Base-by-base conservation (phyloP, 768 basidiomycete genomes). In the Kwoniella pini region DNA sequence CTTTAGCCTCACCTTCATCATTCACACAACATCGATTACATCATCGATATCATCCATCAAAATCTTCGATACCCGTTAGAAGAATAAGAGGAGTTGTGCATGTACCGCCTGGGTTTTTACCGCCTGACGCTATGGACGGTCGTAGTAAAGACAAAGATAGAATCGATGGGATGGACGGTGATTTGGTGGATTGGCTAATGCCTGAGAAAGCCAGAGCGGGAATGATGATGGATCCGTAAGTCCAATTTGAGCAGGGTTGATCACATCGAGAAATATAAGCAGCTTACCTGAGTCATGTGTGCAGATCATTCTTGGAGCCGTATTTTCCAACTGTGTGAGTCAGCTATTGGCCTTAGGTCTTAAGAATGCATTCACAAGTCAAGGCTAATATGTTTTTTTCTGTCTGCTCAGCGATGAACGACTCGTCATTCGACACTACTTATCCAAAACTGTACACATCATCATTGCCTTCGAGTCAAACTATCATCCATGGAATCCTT, bases 401-500 rank as follows among this genome's bases (percentile, higher is more conserved):
- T 10, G 40, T 31, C 17, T 4, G 48, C 11, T 22, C 54, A 65
- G 69, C 15, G 68, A 71, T 31, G 70, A 71, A 27, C 56, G 63
- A 21, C 31, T 71, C 15, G 64, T 71, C 46, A 68, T 71, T 24
- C 70, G 66, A 5, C 70, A 74, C 44, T 74, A 74, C 59, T 61
- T 74, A 4, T 55, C 60, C 17, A 38, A 58, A 15, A 71, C 70
- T 2, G 62, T 65, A 2, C 57, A 65, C 24, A 69, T 71, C 54
- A 74, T 74, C 60, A 60, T 74, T 21, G 72, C 72, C 6, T 64
- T 65, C 21, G 70, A 74, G 24, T 60, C 56, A 5, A 27, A 36
- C 12, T 46, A 50, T 30, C 62, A 55, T 12, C 66, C 66, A 1
- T 71, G 68, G 68, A 72, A 72, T 48, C 71, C 71, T 1, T 72